Percentiles rank a stretch among this genome's conserved stretches.
phyloP scores from a whole-genome alignment of 2,329 filamentous ascomycete species.

The Trichoderma endophyticum region DNA sequence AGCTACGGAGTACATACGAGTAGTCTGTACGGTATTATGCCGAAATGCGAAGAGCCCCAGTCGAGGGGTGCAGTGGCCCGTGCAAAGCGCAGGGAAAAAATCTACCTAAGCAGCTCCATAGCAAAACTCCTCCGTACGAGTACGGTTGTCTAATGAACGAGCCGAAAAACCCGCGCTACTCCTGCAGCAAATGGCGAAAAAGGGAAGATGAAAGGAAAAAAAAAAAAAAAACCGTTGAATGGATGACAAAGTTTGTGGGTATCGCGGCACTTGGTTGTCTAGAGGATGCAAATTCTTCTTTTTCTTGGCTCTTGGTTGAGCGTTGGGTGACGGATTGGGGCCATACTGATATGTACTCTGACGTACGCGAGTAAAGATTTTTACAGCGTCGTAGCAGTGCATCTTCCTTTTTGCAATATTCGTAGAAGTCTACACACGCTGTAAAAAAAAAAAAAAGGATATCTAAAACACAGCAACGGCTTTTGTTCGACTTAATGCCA shows the following conservation, averaged over 20 bases:
- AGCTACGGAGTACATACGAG: background rate
- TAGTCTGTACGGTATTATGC: background rate
- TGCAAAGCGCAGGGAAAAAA: background rate
- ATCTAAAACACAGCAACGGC: background rate
- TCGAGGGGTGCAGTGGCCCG: background rate
- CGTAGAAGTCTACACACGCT: background rate
- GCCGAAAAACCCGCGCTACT: background rate
- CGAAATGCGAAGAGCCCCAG: background rate
- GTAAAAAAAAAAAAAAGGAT: too few relatives aligned
- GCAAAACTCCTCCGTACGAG: background rate
- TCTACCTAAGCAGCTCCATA: too few relatives aligned
- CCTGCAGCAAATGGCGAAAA: background rate
- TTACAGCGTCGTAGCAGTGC: background rate
- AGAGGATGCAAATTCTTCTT: constrained; percentile 2
- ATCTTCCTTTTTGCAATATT: background rate
- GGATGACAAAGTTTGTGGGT: background rate
- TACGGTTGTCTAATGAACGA: background rate
- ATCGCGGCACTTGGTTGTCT: constrained; percentile 8
- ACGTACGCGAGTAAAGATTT: background rate
- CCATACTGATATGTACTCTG: background rate
- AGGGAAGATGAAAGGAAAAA: background rate
- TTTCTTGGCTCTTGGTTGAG: background rate
- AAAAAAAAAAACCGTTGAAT: background rate
- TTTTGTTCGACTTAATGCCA: background rate
- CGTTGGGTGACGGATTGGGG: constrained; percentile 6